A percentile compares a stretch with the other conserved stretches of the same genome.
Evolutionary conservation across 2,329 filamentous ascomycete species (phyloP).

Genomic region (Clarireedia paspali): DNA sequence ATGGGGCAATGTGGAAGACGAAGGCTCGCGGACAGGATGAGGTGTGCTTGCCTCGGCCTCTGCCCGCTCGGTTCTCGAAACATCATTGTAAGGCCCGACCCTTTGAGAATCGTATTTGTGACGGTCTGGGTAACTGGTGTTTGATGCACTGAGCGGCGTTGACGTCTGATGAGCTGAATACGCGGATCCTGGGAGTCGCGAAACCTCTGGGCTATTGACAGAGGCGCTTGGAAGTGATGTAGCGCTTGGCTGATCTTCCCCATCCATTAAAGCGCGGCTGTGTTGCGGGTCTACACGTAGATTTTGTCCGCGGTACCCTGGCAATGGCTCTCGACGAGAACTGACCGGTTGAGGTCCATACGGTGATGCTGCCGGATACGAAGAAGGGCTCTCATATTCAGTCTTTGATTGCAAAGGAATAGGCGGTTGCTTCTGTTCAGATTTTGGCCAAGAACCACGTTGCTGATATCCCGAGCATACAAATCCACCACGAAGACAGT

Average conservation of each 20-base stretch:
- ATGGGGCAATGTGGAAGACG: slow-evolving; percentile 40
- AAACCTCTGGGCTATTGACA: slow-evolving; percentile 48
- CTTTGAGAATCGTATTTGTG: slow-evolving; percentile 49
- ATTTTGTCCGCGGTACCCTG: slow-evolving; percentile 52
- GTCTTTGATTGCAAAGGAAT: slow-evolving; percentile 82
- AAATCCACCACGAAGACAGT: slow-evolving; percentile 86
- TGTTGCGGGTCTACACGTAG: slow-evolving; percentile 58
- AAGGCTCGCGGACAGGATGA: slow-evolving; percentile 31
- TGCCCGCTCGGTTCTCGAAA: slow-evolving; percentile 40
- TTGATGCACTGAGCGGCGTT: slow-evolving; percentile 52
- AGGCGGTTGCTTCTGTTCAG: slow-evolving; percentile 58
- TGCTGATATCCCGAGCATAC: slow-evolving; percentile 85
- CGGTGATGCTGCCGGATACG: slow-evolving; percentile 53
- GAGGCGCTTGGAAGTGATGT: slow-evolving; percentile 49
- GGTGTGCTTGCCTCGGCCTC: slow-evolving; percentile 31
- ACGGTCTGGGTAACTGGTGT: slow-evolving; percentile 29
- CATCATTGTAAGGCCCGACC: slow-evolving; percentile 54
- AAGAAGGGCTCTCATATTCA: slow-evolving; percentile 36
- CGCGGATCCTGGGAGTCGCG: slow-evolving; percentile 48
- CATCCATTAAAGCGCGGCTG: slow-evolving; percentile 42
- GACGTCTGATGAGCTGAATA: slow-evolving; percentile 40
- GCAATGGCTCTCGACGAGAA: slow-evolving; percentile 46
- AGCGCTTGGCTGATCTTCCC: slow-evolving; percentile 52
- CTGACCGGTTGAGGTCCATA: slow-evolving; percentile 34
- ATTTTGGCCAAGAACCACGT: slow-evolving; percentile 70